Percentiles rank a stretch among this genome's conserved stretches.
phyloP scores from a whole-genome alignment of 345 rosid genomes.

The Eucalyptus pumila region DNA sequence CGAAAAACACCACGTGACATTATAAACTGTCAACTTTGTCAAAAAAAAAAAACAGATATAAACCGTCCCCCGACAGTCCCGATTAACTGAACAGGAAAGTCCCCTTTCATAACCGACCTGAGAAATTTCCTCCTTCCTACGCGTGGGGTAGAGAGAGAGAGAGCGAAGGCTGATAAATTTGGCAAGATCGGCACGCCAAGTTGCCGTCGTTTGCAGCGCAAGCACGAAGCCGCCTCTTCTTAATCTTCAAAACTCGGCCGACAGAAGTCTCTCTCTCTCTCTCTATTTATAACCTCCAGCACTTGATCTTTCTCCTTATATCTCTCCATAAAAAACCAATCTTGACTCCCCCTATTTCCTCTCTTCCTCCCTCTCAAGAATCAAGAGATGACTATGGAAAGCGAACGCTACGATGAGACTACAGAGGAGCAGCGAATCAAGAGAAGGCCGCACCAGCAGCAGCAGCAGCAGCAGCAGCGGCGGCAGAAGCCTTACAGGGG shows the following conservation, averaged over 20 bases:
- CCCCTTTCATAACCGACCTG: neutral
- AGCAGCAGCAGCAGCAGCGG: neutral
- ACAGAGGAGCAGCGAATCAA: neutral
- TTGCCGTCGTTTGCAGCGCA: no score
- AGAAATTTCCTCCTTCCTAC: neutral
- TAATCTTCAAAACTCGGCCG: neutral
- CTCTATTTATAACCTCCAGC: neutral
- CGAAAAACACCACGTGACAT: neutral
- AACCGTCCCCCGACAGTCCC: neutral
- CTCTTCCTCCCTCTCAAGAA: neutral
- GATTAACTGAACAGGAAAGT: neutral
- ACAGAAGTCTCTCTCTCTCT: neutral
- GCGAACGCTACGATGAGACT: neutral
- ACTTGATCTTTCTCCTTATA: neutral
- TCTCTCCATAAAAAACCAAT: neutral
- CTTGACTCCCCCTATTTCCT: neutral
- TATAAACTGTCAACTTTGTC: neutral
- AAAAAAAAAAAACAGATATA: neutral
- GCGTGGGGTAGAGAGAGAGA: neutral
- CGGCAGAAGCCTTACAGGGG: constrained; percentile 29
- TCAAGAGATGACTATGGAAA: neutral
- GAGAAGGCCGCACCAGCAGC: neutral
- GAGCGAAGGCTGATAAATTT: neutral
- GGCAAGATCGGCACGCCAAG: neutral
- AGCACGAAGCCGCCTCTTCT: neutral